Evolutionary conservation across 805 yeast genomes (phyloP).

Genomic region (Zygosaccharomyces lentus): DNA sequence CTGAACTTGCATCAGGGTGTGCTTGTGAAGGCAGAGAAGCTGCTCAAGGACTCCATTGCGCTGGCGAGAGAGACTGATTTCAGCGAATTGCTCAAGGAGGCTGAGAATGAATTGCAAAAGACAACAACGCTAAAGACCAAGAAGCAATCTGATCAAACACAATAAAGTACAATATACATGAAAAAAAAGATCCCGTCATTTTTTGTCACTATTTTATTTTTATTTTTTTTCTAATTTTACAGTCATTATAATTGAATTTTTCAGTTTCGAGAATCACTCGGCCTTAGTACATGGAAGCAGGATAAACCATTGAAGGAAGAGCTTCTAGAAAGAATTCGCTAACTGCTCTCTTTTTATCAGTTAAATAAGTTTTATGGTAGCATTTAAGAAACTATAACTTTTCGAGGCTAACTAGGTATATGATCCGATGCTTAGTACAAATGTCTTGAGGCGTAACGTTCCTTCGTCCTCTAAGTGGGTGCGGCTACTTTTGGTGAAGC

Average conservation of each 20-base stretch:
- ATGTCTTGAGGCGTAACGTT: not conserved
- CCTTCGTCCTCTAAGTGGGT: not conserved
- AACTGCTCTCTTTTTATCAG: no score
- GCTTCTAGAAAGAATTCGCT: no score
- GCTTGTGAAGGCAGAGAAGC: constrained; percentile 52
- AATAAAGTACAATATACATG: not conserved
- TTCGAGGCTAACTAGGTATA: not conserved
- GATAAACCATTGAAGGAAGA: not conserved
- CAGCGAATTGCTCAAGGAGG: constrained; percentile 55
- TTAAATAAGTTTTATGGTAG: no score
- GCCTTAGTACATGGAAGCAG: not conserved
- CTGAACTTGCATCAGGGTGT: constrained; percentile 58
- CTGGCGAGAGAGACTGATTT: constrained; percentile 66
- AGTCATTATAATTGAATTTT: not conserved
- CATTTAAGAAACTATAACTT: not conserved
- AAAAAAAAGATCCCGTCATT: not conserved
- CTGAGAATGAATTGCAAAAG: constrained; percentile 62
- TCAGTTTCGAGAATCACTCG: constrained; percentile 1
- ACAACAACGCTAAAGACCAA: constrained; percentile 14
- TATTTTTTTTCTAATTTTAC: not conserved
- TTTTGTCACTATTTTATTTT: not conserved
- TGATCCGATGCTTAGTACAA: not conserved
- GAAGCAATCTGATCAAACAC: constrained; percentile 7
- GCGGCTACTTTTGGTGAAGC: constrained; percentile 1
- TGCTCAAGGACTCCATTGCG: constrained; percentile 63